Base-by-base conservation (phyloP, 305 asterid species). In the Fraxinus dipetala region DNA sequence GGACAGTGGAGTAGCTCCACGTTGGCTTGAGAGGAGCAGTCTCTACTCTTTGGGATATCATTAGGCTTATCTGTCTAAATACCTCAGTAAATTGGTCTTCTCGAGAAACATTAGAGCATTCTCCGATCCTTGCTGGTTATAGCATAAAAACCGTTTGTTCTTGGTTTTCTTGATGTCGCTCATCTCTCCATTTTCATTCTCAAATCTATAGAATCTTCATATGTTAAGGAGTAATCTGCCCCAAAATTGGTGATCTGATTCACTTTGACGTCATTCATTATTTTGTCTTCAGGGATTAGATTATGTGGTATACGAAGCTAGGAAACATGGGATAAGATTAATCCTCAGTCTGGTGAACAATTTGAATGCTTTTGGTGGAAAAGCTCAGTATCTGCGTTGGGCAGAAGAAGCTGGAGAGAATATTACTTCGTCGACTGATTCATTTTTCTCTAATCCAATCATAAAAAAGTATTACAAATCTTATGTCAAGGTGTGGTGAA, bases 351-450 rank as follows among this genome's bases (percentile, higher is more conserved):
- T 91, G n/a, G 92, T 90, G 8, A 91, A 91, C 83, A 91, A 90
- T 83, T 82, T 89, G 86, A 76, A 90, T n/a, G 92, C 92, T 2
- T 91, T 84, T 72, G 95, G 93, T 75, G 95, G 95, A n/a, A 90
- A 90, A 84, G 86, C 89, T 35, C 95, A 91, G 83, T 91, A 90
- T 80, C 78, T 89, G 72, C 85, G 78, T 51, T 91, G 95, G 95
- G 95, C 92, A 2, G 79, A 85, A 80, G 91, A 86, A 82, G 90
- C 85, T 34, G 90, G 93, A 74, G 8, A 80, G 40, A 80, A 84
- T 26, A 84, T 82, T 5, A 81, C 88, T 28, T 81, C 90, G 45
- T 86, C 88, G 24, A 70, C 30, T 24, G 93, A 91, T 87, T 75
- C 87, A 7, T 91, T 91, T 80, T 91, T 90, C 85, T 90, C 89